A percentile compares a stretch with the other conserved stretches of the same genome.
Evolutionary conservation across 2,329 filamentous ascomycete species (phyloP).

Genomic region (Phoma sp.): DNA sequence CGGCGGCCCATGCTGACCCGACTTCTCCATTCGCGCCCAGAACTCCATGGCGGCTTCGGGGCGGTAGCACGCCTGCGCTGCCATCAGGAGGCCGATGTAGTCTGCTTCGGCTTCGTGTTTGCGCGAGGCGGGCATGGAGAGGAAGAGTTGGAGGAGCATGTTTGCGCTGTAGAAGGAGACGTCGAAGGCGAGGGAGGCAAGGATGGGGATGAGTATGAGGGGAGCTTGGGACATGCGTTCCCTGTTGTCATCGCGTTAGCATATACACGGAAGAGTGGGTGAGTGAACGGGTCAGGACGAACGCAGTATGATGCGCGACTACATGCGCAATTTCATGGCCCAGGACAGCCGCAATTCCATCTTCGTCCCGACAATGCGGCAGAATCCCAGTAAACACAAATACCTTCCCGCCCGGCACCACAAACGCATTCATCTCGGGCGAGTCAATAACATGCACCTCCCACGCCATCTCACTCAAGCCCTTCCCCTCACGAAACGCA

Average conservation of each 20-base stretch:
- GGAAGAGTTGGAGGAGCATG: slow-evolving; percentile 66
- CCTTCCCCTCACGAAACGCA: slow-evolving; percentile 57
- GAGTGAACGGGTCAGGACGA: slow-evolving; percentile 7
- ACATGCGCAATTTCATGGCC: slow-evolving; percentile 84
- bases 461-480: slow-evolving; percentile 62
- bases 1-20: slow-evolving; percentile 62
- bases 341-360: slow-evolving; percentile 76
- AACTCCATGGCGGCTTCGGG: slow-evolving; percentile 71
- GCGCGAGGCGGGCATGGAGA: slow-evolving; percentile 71
- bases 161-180: slow-evolving; percentile 52
- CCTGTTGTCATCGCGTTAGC: slow-evolving; percentile 25
- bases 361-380: slow-evolving; percentile 69
- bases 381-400: slow-evolving; percentile 80
- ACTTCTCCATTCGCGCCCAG: slow-evolving; percentile 67
- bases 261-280: too few relatives aligned
- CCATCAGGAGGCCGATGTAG: slow-evolving; percentile 82
- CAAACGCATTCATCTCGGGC: slow-evolving; percentile 74
- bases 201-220: slow-evolving; percentile 49
- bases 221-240: slow-evolving; percentile 65
- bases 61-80: slow-evolving; percentile 80
- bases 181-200: slow-evolving; percentile 48
- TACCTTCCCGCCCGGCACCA: slow-evolving; percentile 79
- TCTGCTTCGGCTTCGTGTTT: slow-evolving; percentile 80
- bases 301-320: slow-evolving; percentile 50
- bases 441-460: slow-evolving; percentile 79